Base-by-base conservation (phyloP, 192 early-diverging fungal genomes). In the Spizellomyces sp. region DNA sequence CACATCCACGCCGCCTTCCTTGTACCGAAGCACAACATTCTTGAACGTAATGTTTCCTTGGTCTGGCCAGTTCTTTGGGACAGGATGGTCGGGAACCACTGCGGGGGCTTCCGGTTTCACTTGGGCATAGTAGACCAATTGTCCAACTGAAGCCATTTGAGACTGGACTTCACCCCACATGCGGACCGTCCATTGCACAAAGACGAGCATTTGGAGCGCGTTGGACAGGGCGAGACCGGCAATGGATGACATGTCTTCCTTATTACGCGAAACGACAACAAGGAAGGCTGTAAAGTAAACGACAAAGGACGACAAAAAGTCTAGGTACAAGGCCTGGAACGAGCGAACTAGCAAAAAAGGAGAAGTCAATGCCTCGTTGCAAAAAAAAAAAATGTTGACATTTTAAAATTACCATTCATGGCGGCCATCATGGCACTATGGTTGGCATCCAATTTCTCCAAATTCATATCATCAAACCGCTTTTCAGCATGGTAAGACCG, bases 1-100 rank as follows among this genome's bases (percentile, higher is more conserved):
- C 9, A 95, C 91, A 36, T 76, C 69, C 8, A 90, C 87, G 8
- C 87, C 89, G 63, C 81, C 83, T 52, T 64, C 65, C 42, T 90
- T 86, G 69, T 93, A 92, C 21, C 87, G 79, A 4, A 93, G 66
- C n/a, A 80, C 81, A 5, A 93, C 85, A 47, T 84, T 66, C 71
- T 86, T 85, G 77, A 93, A 90, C 68, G 86, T 79, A 62, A 79
- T 84, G 73, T 70, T 80, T 64, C 75, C 80, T 79, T 81, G 61
- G 78, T 67, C 64, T 47, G 64, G 71, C 69, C 83, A 84, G 54
- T 43, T 12, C 19, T 22, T 43, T 4, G 76, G 70, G 21, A 64
- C 46, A 46, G 69, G 79, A 62, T 77, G 76, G 0, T 84, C 83
- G 6, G 42, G 50, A 6, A 75, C 48, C 17, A 46, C 27, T 4